Percentiles rank a stretch among this genome's conserved stretches.
These are phyloP conservation scores for Asterochloris sp. DNA, from an alignment of 139 green algal species.

Conservation along the genomic window DNA sequence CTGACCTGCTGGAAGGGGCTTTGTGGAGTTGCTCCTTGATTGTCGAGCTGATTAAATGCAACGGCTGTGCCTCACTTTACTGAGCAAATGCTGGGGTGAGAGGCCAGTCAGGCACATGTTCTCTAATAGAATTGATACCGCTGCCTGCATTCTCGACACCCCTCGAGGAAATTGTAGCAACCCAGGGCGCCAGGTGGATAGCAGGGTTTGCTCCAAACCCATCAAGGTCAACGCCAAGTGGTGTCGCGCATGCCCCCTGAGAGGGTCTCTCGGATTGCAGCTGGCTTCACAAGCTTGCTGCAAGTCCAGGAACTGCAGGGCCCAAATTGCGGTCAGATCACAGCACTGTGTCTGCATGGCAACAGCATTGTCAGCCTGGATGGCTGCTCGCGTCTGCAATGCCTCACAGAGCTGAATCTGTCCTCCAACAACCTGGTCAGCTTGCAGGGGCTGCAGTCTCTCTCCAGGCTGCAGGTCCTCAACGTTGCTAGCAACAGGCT, in stretches of 20 bases:
- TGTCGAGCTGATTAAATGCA: too few relatives aligned
- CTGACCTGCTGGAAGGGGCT: too few relatives aligned
- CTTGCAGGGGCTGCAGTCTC: slow-evolving; percentile 24
- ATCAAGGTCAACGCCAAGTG: not conserved
- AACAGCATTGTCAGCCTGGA: slow-evolving; percentile 56
- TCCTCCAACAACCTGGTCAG: slow-evolving; percentile 59
- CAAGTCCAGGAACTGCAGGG: not conserved
- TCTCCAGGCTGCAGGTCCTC: slow-evolving; percentile 50
- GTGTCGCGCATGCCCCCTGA: not conserved
- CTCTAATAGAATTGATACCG: too few relatives aligned
- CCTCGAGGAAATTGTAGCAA: too few relatives aligned
- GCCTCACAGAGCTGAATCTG: slow-evolving; percentile 57
- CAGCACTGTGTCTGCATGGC: slow-evolving; percentile 58
- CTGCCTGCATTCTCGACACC: too few relatives aligned
- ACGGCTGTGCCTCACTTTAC: too few relatives aligned
- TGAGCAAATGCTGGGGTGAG: too few relatives aligned
- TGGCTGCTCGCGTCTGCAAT: slow-evolving; percentile 31
- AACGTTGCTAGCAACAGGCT: slow-evolving; percentile 75
- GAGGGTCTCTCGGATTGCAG: not conserved
- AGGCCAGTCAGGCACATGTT: too few relatives aligned
- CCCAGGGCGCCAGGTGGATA: not conserved
- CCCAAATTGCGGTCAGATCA: not conserved
- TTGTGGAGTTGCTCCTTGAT: too few relatives aligned
- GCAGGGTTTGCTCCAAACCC: not conserved
- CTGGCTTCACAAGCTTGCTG: not conserved